phyloP scores from a whole-genome alignment of 768 basidiomycete species.

The Amanita brunnescens region DNA sequence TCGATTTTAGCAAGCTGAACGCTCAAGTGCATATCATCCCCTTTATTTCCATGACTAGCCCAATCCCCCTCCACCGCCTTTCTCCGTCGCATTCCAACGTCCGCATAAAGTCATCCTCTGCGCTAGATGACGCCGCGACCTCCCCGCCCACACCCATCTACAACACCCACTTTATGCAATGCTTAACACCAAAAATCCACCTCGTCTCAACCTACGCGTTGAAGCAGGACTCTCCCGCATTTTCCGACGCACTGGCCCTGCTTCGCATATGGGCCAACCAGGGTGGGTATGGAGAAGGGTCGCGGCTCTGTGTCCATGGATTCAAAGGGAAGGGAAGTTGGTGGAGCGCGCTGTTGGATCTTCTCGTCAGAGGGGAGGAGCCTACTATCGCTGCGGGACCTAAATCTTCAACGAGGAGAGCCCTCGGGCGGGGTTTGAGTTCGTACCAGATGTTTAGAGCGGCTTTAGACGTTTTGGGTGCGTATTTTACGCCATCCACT shows the following conservation, averaged over 20 bases:
- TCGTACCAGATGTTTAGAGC: slow-evolving; percentile 89
- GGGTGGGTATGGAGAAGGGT: slow-evolving; percentile 63
- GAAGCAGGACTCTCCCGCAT: slow-evolving; percentile 51
- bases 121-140: slow-evolving; percentile 12
- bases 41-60: slow-evolving; percentile 45
- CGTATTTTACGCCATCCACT: no score
- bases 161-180: slow-evolving; percentile 61
- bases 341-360: slow-evolving; percentile 59
- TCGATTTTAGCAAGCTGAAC: slow-evolving; percentile 60
- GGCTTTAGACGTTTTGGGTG: slow-evolving; percentile 76
- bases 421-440: slow-evolving; percentile 73
- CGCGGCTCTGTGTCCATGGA: slow-evolving; percentile 50
- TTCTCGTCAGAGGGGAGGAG: slow-evolving; percentile 65
- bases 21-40: slow-evolving; percentile 71
- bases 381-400: slow-evolving; percentile 15
- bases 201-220: slow-evolving; percentile 46
- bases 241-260: slow-evolving; percentile 65
- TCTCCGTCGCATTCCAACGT: slow-evolving; percentile 69
- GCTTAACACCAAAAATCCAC: slow-evolving; percentile 37
- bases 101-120: slow-evolving; percentile 13
- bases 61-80: slow-evolving; percentile 59
- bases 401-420: slow-evolving; percentile 34
- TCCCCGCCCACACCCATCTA: slow-evolving; percentile 64
- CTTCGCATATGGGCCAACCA: slow-evolving; percentile 89
- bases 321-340: slow-evolving; percentile 60